These are phyloP conservation scores for Kluyveromyces aestuarii DNA, from an alignment of 805 yeast species.

Conservation along the genomic window DNA sequence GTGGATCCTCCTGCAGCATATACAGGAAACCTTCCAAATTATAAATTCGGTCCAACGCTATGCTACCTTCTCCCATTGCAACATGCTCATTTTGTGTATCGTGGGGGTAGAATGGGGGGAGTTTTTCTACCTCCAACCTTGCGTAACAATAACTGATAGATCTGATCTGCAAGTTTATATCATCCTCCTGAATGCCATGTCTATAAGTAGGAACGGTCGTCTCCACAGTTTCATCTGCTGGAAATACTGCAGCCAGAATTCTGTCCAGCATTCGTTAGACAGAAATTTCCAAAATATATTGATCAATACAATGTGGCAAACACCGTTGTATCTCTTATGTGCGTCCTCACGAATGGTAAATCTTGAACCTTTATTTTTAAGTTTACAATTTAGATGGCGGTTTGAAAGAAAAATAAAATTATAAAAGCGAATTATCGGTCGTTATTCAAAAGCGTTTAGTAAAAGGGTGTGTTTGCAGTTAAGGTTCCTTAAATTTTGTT, in stretches of 20 bases:
- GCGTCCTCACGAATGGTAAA: no score
- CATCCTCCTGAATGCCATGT: conserved; percentile 42
- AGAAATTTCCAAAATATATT: no score
- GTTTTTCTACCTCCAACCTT: conserved; percentile 36
- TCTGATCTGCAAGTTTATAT: conserved; percentile 52
- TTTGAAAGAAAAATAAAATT: no score
- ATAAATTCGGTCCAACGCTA: conserved; percentile 47
- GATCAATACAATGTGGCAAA: no score
- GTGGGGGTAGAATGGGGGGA: conserved; percentile 35
- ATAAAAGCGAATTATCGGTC: no score
- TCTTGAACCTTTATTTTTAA: no score
- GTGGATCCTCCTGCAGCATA: conserved; percentile 43
- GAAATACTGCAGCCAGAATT: conserved; percentile 28
- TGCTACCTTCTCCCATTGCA: conserved; percentile 5
- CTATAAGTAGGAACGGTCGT: conserved; percentile 41
- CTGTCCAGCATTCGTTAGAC: conserved; percentile 13
- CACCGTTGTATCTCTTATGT: no score
- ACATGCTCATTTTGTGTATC: conserved; percentile 5
- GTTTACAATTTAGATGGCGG: no score
- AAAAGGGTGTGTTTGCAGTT: no score
- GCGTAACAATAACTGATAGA: conserved; percentile 50
- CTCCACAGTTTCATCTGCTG: conserved; percentile 20
- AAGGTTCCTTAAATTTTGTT: no score
- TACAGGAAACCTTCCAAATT: conserved; percentile 37
- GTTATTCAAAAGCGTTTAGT: no score